Base-by-base conservation (phyloP, 805 yeast genomes). In the Metschnikowia drakensbergensis region DNA sequence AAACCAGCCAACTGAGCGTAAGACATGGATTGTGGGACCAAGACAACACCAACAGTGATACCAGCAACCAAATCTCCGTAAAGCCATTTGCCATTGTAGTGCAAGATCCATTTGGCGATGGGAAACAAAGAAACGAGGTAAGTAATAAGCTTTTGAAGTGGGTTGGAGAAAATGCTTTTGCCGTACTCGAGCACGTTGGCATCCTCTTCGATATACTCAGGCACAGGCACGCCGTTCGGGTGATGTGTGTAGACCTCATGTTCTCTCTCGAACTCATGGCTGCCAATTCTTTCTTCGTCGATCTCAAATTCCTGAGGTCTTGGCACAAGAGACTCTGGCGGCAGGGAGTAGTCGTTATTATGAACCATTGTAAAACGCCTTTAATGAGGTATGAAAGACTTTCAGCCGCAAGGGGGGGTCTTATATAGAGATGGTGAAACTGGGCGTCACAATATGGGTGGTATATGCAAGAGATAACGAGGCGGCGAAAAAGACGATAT, bases 11-110 rank as follows among this genome's bases (percentile, higher is more conserved):
- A 71, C 61, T 80, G 82, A 6, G 97, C 97, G 63, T 91, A 91
- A 0, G 97, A 90, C 97, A 91, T 91, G 3, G 94, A 83, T 67
- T 91, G 97, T 3, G 97, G 97, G 29, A 91, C 96, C 55, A 90
- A 76, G 17, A 91, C 97, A 52, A 87, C 82, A 39, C 97, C 97
- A 22, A 91, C 96, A 1, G 97, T 88, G 51, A 91, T 76, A 64
- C 97, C 97, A 2, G 97, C 96, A 48, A 90, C 83, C 53, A 91
- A 66, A 67, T 91, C 97, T 29, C 88, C 80, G 49, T 81, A 80
- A 11, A 84, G 69, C 97, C 97, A 91, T 28, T 77, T 75, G 8
- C 74, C 59, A 62, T 91, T 91, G 69, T 91, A 91, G 62, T 88
- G 88, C 48, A 84, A 78, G 40, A 90, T 80, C 97, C 97, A 91